A percentile compares a stretch with the other conserved stretches of the same genome.
These are phyloP conservation scores for Stemphylium vesicarium DNA, from an alignment of 2,329 filamentous ascomycete genomes.

Conservation along the genomic window DNA sequence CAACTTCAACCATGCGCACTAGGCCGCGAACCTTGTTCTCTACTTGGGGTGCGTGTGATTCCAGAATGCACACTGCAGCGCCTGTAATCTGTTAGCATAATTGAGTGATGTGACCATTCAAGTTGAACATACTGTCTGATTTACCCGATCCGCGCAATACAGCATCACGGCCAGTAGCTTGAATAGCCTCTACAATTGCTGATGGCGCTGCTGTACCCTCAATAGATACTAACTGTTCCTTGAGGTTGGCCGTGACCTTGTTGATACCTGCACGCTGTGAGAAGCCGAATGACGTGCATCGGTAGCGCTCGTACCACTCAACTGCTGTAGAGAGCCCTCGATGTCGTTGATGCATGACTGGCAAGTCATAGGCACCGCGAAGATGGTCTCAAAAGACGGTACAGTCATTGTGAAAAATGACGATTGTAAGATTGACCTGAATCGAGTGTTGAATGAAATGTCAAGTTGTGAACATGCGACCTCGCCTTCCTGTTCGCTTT, in stretches of 20 bases:
- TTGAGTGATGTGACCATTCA: not conserved
- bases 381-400: constrained; percentile 73
- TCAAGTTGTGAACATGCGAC: constrained; percentile 17
- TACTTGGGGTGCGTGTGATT: constrained; percentile 72
- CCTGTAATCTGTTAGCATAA: constrained; percentile 50
- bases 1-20: constrained; percentile 92
- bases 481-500: constrained; percentile 33
- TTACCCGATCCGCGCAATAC: constrained; percentile 88
- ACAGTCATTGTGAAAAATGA: constrained; percentile 35
- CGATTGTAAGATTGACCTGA: not conserved
- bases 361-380: constrained; percentile 93
- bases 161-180: constrained; percentile 88
- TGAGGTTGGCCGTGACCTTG: constrained; percentile 81
- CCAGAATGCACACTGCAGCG: constrained; percentile 93
- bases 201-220: constrained; percentile 92
- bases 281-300: constrained; percentile 30
- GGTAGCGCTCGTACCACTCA: constrained; percentile 62
- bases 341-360: constrained; percentile 87
- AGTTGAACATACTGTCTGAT: constrained; percentile 72
- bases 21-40: constrained; percentile 79
- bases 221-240: constrained; percentile 82
- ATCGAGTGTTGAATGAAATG: constrained; percentile 7
- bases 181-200: constrained; percentile 85
- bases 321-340: constrained; percentile 75
- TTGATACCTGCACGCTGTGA: constrained; percentile 68